Conservation (phyloP, 495 filamentous ascomycete species). For the Talaromyces stipitatus region DNA sequence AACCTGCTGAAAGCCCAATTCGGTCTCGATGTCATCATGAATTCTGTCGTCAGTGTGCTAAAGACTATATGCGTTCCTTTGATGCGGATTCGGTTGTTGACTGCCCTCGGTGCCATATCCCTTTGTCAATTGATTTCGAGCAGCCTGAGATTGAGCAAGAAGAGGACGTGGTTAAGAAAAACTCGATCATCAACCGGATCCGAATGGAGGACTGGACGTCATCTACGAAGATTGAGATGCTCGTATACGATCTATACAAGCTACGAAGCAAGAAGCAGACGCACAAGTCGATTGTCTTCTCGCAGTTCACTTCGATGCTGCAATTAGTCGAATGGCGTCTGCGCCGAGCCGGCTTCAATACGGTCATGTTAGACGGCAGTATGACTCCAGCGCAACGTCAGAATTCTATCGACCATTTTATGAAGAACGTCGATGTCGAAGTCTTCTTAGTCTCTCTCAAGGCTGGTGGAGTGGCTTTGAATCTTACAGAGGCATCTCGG, state of each 20-base stretch:
- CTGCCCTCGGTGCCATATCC: slow-evolving; percentile 88
- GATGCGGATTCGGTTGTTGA: slow-evolving; percentile 57
- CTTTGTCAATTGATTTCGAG: slow-evolving; percentile 82
- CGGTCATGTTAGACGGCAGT: slow-evolving; percentile 91
- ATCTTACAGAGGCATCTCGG: slow-evolving; percentile 85
- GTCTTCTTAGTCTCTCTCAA: slow-evolving; percentile 93
- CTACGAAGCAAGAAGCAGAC: slow-evolving; percentile 84
- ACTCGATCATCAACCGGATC: slow-evolving; percentile 93
- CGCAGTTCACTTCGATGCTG: slow-evolving; percentile 65
- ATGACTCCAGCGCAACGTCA: slow-evolving; percentile 93
- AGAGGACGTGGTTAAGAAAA: slow-evolving; percentile 75
- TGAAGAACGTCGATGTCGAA: slow-evolving; percentile 86
- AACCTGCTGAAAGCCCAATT: slow-evolving; percentile 90
- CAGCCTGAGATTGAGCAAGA: slow-evolving; percentile 91
- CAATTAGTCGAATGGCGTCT: slow-evolving; percentile 91
- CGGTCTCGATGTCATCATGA: slow-evolving; percentile 87
- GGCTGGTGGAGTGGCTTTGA: slow-evolving; percentile 90
- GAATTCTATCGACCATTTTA: slow-evolving; percentile 88
- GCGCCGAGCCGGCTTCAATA: slow-evolving; percentile 88
- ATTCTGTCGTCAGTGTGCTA: slow-evolving; percentile 86
- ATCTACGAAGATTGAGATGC: slow-evolving; percentile 93
- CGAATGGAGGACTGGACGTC: slow-evolving; percentile 97
- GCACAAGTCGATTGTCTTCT: slow-evolving; percentile 77
- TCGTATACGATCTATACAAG: slow-evolving; percentile 87
- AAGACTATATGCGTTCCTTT: slow-evolving; percentile 71